A percentile compares a stretch with the other conserved stretches of the same genome.
Conservation (phyloP, 23 red algal species). For the Cyanidioschyzon merolae region DNA sequence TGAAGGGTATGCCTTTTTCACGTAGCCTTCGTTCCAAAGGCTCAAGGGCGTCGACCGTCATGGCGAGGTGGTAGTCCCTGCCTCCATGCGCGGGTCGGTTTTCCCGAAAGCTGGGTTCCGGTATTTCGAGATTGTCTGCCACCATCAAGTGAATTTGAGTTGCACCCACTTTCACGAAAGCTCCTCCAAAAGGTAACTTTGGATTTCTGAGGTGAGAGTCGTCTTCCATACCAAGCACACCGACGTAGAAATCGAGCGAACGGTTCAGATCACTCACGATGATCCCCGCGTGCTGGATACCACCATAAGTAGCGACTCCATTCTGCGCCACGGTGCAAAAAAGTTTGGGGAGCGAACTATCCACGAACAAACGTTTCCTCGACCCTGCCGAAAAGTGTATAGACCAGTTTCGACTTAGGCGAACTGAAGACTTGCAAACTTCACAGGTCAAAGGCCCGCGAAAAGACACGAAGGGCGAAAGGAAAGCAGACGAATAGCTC, state of each 20-base stretch:
- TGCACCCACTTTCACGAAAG: slow-evolving; percentile 67
- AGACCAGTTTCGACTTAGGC: too few relatives aligned
- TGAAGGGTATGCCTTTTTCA: slow-evolving; percentile 30
- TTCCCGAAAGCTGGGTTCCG: slow-evolving; percentile 33
- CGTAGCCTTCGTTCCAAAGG: slow-evolving; percentile 34
- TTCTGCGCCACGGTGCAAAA: too few relatives aligned
- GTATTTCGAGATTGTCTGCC: slow-evolving; percentile 30
- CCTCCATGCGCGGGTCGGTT: slow-evolving; percentile 81
- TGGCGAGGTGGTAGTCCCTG: slow-evolving; percentile 36
- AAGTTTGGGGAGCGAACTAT: too few relatives aligned
- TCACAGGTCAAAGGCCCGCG: too few relatives aligned
- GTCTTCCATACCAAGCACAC: slow-evolving; percentile 71
- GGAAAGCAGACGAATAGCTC: too few relatives aligned
- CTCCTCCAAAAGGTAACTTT: slow-evolving; percentile 66
- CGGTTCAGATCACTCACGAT: slow-evolving; percentile 40
- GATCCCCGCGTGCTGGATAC: slow-evolving; percentile 72
- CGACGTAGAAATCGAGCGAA: slow-evolving; percentile 58
- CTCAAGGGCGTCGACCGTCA: slow-evolving; percentile 40
- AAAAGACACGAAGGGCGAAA: too few relatives aligned
- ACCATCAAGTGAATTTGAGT: slow-evolving; percentile 89
- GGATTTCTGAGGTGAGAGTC: slow-evolving; percentile 53
- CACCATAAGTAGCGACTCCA: too few relatives aligned
- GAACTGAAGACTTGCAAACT: too few relatives aligned
- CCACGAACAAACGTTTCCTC: too few relatives aligned
- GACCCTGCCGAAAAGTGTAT: too few relatives aligned